Conservation (phyloP, 345 rosid species). For the Citrus australasica region DNA sequence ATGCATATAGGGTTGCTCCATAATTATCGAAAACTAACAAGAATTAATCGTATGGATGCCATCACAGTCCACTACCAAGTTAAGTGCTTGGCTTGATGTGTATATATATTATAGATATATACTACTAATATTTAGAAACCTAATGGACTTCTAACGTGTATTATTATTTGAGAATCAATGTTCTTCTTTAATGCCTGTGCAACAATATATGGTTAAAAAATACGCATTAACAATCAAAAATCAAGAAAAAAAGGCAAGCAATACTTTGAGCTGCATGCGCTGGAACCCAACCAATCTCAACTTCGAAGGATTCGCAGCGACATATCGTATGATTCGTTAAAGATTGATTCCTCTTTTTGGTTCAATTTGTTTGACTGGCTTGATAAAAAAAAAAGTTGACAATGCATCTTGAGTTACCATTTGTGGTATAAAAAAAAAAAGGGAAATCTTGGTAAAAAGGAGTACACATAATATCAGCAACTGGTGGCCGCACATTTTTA, state of each 20-base stretch:
- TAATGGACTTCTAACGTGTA: slow-evolving; percentile 9
- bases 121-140: not conserved
- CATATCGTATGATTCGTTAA: not conserved
- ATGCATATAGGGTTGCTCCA: not conserved
- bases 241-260: not conserved
- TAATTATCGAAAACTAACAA: not conserved
- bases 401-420: not conserved
- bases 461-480: slow-evolving; percentile 10
- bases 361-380: not conserved
- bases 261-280: not conserved
- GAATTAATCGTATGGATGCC: not conserved
- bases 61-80: slow-evolving; percentile 1
- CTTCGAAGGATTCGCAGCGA: not conserved
- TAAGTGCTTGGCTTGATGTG: not conserved
- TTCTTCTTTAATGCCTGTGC: not conserved
- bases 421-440: not conserved
- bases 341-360: not conserved
- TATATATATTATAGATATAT: not conserved
- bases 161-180: not conserved
- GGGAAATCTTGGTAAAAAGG: slow-evolving; percentile 9
- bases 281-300: slow-evolving; percentile 2
- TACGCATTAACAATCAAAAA: not conserved
- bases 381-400: not conserved
- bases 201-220: not conserved
- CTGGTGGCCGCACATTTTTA: not conserved